A percentile compares a stretch with the other conserved stretches of the same genome.
Evolutionary conservation across 805 yeast genomes (phyloP).

Genomic region (Hanseniaspora nectarophila): DNA sequence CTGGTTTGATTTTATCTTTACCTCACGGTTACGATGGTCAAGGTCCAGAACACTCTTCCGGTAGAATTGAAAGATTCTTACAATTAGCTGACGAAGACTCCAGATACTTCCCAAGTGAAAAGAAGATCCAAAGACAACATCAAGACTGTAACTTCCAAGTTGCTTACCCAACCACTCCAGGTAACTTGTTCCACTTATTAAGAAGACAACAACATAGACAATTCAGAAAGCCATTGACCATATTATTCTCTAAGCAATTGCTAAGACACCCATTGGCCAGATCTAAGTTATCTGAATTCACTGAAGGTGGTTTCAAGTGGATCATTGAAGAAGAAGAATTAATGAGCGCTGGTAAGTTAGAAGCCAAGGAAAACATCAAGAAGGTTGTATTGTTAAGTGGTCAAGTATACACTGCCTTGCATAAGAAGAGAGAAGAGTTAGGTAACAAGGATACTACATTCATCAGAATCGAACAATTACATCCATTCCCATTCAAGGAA

Average conservation of each 20-base stretch:
- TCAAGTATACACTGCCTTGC: conserved; percentile 87
- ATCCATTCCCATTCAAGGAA: conserved; percentile 98
- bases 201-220: conserved; percentile 99
- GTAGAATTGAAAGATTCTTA: conserved; percentile 91
- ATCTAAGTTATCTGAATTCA: conserved; percentile 70
- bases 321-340: conserved; percentile 84
- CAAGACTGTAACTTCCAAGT: conserved; percentile 98
- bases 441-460: conserved; percentile 78
- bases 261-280: conserved; percentile 97
- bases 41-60: conserved; percentile 99
- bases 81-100: conserved; percentile 94
- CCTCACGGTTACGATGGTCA: conserved; percentile 99
- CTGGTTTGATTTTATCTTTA: conserved; percentile 85
- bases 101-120: conserved; percentile 80
- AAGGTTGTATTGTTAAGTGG: conserved; percentile 77
- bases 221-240: conserved; percentile 81
- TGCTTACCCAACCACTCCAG: conserved; percentile 96
- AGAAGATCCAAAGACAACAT: conserved; percentile 88
- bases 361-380: conserved; percentile 70
- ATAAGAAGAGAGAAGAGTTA: conserved; percentile 71
- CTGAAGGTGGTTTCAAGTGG: conserved; percentile 90
- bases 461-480: conserved; percentile 82
- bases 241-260: conserved; percentile 85
- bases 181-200: conserved; percentile 87
- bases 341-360: conserved; percentile 51